Conservation (phyloP, 192 early-diverging fungal genomes). For the Entrophospora sp. region DNA sequence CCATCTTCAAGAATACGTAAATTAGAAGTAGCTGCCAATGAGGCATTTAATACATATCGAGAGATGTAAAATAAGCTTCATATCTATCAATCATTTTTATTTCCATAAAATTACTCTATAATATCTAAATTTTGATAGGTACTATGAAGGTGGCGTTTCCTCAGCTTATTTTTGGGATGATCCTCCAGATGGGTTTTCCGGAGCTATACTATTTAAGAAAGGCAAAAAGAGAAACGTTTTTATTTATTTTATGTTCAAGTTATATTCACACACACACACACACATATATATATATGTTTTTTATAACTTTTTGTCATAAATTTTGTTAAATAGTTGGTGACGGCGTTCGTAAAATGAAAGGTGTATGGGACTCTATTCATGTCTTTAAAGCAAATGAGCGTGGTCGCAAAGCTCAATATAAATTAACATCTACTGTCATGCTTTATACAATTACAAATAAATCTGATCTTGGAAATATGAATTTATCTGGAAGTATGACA, state of each 20-base stretch:
- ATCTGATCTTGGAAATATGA: slow-evolving; percentile 60
- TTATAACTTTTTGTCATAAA: neutral
- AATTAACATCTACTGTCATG: slow-evolving; percentile 94
- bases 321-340: slow-evolving; percentile 23
- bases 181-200: slow-evolving; percentile 80
- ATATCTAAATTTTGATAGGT: slow-evolving; percentile 28
- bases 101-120: neutral
- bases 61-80: slow-evolving; percentile 60
- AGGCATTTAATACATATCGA: slow-evolving; percentile 92
- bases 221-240: slow-evolving; percentile 35
- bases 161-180: slow-evolving; percentile 93
- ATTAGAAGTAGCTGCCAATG: slow-evolving; percentile 87
- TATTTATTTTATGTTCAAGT: neutral
- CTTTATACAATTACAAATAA: slow-evolving; percentile 76
- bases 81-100: neutral
- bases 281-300: neutral
- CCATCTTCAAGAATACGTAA: slow-evolving; percentile 78
- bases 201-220: slow-evolving; percentile 94
- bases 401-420: slow-evolving; percentile 83
- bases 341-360: slow-evolving; percentile 66
- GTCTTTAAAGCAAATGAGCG: slow-evolving; percentile 87
- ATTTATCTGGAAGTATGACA: slow-evolving; percentile 87
- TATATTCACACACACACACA: no score
- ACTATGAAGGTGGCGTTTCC: slow-evolving; percentile 92
- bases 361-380: slow-evolving; percentile 98